Conservation (phyloP, 768 basidiomycete genomes). For the Trametes coccinea region DNA sequence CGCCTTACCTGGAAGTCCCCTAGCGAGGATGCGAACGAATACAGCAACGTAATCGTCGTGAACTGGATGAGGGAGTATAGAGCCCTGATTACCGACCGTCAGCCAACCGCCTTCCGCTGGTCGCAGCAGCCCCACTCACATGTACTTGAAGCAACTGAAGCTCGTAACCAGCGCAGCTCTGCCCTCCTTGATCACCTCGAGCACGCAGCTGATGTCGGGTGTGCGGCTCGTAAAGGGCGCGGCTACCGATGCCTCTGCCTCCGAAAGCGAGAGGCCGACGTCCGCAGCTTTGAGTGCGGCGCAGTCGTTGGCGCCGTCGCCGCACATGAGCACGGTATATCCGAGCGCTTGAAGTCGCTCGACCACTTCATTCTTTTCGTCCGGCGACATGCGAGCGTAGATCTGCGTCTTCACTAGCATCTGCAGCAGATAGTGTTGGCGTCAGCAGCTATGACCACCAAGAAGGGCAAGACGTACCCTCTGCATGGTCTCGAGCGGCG, state of each 20-base stretch:
- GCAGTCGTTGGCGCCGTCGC: slow-evolving; percentile 98
- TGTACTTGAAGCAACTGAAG: slow-evolving; percentile 99
- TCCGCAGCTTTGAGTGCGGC: slow-evolving; percentile 98
- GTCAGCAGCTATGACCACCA: not conserved
- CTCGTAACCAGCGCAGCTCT: slow-evolving; percentile 95
- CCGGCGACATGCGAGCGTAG: slow-evolving; percentile 98
- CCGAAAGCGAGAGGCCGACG: slow-evolving; percentile 93
- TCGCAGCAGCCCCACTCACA: slow-evolving; percentile 55
- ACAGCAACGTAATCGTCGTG: slow-evolving; percentile 93
- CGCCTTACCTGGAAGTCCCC: slow-evolving; percentile 89
- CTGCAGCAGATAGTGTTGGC: slow-evolving; percentile 39
- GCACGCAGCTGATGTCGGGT: slow-evolving; percentile 93
- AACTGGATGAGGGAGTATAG: slow-evolving; percentile 98
- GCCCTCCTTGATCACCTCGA: slow-evolving; percentile 97
- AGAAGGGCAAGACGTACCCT: slow-evolving; percentile 53
- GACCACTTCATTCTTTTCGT: slow-evolving; percentile 98
- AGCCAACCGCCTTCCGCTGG: not conserved
- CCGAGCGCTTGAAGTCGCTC: slow-evolving; percentile 91
- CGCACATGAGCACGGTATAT: slow-evolving; percentile 97
- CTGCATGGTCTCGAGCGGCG: slow-evolving; percentile 90
- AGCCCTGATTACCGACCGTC: slow-evolving; percentile 59
- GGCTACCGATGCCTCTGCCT: slow-evolving; percentile 97
- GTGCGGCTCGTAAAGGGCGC: slow-evolving; percentile 95
- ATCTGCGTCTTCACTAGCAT: slow-evolving; percentile 98
- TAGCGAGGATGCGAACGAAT: slow-evolving; percentile 94